Base-by-base conservation (phyloP, 768 basidiomycete genomes). In the Boletus pseudopeckii region DNA sequence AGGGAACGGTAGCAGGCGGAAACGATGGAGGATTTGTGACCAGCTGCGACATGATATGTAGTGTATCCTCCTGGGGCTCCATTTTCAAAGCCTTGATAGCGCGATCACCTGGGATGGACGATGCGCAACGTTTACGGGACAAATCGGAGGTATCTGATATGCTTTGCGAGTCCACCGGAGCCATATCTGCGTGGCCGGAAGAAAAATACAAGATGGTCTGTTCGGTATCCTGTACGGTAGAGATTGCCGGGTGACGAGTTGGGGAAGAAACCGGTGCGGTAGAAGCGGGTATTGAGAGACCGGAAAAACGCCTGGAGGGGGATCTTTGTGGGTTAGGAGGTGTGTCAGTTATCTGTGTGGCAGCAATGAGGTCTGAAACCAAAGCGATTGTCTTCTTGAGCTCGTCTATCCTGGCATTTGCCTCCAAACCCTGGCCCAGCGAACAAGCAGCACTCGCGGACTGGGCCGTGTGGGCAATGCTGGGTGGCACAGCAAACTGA, bases 381-480 rank as follows among this genome's bases (percentile, higher is more conserved):
- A 79, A 67, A 5, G 72, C 68, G 48, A 85, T 79, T 34, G 80
- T 78, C 63, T 77, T 75, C 63, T 73, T 81, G 60, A 85, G 75
- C 54, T 83, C 76, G 61, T 78, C 80, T 50, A 85, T 77, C 60
- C 78, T 80, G 28, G 66, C 74, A 38, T 74, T 74, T 7, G 80
- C 79, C 59, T 79, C 77, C 8, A 72, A 55, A 46, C 74, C 75
- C 57, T 80, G 77, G n/a, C 70, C 77, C 15, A 67, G 56, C 28
- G 71, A 72, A 56, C 80, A 84, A 33, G 78, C 77, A 37, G 75
- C 74, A 39, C 76, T 80, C 40, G 82, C 84, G 41, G 80, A 80
- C 49, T 77, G 74, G 37, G 84, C 83, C 15, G 82, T 83, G 50
- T 80, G 76, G 39, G 79, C 81, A 59, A 86, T 84, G 66, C 85